Conservation (phyloP, 225 moss, liverwort and hornwort species). For the Polytrichum commune region DNA sequence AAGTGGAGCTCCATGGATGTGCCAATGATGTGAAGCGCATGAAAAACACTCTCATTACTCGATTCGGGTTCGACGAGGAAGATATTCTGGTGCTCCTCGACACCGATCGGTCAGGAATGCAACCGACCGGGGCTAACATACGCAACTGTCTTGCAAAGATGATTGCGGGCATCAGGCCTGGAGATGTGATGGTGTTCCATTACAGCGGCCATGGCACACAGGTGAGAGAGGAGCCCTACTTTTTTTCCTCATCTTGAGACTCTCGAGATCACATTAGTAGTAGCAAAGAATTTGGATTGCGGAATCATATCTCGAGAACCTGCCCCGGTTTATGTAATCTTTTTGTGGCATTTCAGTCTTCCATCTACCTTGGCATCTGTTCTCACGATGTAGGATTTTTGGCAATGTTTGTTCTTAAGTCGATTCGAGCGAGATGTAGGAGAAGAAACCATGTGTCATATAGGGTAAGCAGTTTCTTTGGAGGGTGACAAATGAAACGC, state of each 20-base stretch:
- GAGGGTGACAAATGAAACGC: too few species aligned
- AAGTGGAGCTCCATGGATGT: constrained; percentile 26
- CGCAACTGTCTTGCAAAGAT: constrained; percentile 9
- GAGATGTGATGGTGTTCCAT: constrained; percentile 35
- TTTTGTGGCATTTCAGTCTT: not conserved
- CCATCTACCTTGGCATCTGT: not conserved
- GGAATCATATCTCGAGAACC: not conserved
- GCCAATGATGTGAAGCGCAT: constrained; percentile 35
- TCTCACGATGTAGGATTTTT: not conserved
- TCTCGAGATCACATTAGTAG: constrained; percentile 4
- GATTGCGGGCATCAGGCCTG: constrained; percentile 10
- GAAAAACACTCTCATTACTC: constrained; percentile 17
- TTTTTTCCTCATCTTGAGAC: constrained; percentile 22
- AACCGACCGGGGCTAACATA: constrained; percentile 36
- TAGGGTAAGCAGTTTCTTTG: too few species aligned
- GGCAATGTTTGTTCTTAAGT: not conserved
- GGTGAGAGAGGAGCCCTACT: constrained; percentile 27
- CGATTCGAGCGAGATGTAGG: too few species aligned
- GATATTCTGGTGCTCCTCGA: constrained; percentile 31
- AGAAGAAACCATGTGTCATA: too few species aligned
- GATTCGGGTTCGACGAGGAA: constrained; percentile 31
- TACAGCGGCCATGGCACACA: constrained; percentile 42
- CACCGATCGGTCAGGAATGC: constrained; percentile 8
- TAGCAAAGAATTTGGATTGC: not conserved
- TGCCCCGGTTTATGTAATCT: not conserved